phyloP scores from a whole-genome alignment of 2,329 filamentous ascomycete genomes.

The Pseudogymnoascus sp. region DNA sequence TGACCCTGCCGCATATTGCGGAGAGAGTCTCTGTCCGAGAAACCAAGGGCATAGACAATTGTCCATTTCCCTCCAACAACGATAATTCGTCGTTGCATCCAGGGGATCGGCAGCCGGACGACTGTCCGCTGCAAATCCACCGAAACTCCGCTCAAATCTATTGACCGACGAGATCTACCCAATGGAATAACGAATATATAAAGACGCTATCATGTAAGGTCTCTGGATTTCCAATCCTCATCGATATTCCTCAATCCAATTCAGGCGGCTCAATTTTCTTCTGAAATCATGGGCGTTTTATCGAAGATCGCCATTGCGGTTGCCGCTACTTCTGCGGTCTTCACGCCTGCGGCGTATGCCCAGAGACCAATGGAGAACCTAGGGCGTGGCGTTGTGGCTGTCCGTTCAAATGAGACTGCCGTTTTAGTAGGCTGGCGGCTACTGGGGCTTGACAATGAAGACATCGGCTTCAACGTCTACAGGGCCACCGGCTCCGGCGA shows the following conservation, averaged over 20 bases:
- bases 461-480: conserved; percentile 5
- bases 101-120: background rate
- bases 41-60: background rate
- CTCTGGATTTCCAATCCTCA: background rate
- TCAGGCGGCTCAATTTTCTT: background rate
- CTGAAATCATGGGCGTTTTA: background rate
- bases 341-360: background rate
- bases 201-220: background rate
- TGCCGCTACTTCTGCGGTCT: background rate
- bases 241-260: background rate
- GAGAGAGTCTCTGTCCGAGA: background rate
- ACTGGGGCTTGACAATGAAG: background rate
- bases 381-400: background rate
- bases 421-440: background rate
- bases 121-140: background rate
- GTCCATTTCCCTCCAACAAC: background rate
- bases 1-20: background rate
- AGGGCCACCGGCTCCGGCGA: background rate
- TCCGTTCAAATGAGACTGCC: background rate
- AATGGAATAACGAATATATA: background rate
- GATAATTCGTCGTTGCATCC: background rate
- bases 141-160: background rate
- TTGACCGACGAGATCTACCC: background rate
- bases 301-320: background rate
- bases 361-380: background rate